Evolutionary conservation across 2,329 filamentous ascomycete species (phyloP), one percentile per base, ranked within the genome.

Genomic region (Fusarium verticillioides): DNA sequence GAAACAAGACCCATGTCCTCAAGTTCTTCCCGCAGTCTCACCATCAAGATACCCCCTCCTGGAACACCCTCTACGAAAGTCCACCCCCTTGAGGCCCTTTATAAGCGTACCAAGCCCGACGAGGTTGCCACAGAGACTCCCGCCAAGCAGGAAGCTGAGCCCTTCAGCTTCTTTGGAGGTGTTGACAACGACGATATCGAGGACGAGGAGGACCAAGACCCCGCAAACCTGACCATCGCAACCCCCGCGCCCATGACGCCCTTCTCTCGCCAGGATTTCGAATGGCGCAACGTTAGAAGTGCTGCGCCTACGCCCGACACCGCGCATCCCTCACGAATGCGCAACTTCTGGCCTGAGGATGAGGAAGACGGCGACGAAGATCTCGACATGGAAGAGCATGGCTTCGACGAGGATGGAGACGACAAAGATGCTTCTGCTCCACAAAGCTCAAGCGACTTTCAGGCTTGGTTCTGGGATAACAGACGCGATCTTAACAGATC

Each of bases 231-330:
- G 19, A 80, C 82, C 4, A 72, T 72, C 7, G 64, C 69, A 30
- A 66, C 71, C 10, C 81, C 88, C 16, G 79, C 85, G 9, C 95
- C 95, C 18, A 90, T 94, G 82, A 98, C 96, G 0, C 96, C 96
- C 0, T 97, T 91, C 80, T 94, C 93, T 2, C 90, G 91, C 71
- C 89, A 91, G 74, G 96, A 98, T 74, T 85, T 96, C 36, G 92
- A 94, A 75, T 90, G 86, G 83, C 89, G 95, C 70, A 89, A 89
- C 57, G 80, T 93, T n/a, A 89, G 96, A 63, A 98, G 95, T 79
- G 95, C 95, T 10, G 96, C 96, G 5, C 96, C 96, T 0, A 99
- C 96, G 1, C 96, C 96, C 0, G 96, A 99, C 79, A 98, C 96
- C 1, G 94, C 94, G 4, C 91, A 95, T 67, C 91, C 93, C 4